Evolutionary conservation across 441 rosid genomes (phyloP).

Genomic region (Pelargonium exstipulatum): DNA sequence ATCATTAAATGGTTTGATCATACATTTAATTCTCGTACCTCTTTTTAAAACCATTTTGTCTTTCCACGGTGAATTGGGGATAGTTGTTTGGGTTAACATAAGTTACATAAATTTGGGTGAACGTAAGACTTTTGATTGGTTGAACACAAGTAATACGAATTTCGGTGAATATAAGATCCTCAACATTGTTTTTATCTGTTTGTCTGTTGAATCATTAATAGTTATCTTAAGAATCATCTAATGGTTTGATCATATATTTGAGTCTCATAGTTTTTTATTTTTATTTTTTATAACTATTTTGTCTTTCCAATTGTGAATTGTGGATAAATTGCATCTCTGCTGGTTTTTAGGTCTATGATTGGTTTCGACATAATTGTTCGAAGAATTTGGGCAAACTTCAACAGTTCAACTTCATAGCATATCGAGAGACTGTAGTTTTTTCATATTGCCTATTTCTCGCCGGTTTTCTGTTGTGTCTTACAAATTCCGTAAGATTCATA

Average conservation of each 20-base stretch:
- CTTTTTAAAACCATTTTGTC: not conserved
- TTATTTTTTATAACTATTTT: not conserved
- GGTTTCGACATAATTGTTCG: conserved; percentile 88
- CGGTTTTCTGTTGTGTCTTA: not conserved
- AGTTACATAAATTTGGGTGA: too few species aligned
- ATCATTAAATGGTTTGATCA: not conserved
- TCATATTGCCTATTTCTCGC: too few species aligned
- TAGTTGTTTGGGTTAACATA: not conserved
- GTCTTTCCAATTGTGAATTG: too few species aligned
- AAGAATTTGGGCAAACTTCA: conserved; percentile 87
- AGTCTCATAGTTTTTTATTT: not conserved
- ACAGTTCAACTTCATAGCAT: conserved; percentile 73
- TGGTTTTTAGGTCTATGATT: conserved; percentile 25
- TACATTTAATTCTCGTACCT: not conserved
- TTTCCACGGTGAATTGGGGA: not conserved
- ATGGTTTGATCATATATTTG: too few species aligned
- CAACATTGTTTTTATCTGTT: conserved; percentile 31
- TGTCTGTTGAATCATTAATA: too few species aligned
- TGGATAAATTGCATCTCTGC: not conserved
- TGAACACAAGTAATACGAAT: conserved; percentile 68
- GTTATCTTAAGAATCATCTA: too few species aligned
- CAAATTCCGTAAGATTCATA: conserved; percentile 84
- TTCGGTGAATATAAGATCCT: conserved; percentile 66
- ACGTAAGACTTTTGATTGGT: conserved; percentile 43
- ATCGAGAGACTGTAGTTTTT: too few species aligned